These are phyloP conservation scores for Mycena olivaceomarginata DNA, from an alignment of 768 basidiomycete species.

Conservation along the genomic window DNA sequence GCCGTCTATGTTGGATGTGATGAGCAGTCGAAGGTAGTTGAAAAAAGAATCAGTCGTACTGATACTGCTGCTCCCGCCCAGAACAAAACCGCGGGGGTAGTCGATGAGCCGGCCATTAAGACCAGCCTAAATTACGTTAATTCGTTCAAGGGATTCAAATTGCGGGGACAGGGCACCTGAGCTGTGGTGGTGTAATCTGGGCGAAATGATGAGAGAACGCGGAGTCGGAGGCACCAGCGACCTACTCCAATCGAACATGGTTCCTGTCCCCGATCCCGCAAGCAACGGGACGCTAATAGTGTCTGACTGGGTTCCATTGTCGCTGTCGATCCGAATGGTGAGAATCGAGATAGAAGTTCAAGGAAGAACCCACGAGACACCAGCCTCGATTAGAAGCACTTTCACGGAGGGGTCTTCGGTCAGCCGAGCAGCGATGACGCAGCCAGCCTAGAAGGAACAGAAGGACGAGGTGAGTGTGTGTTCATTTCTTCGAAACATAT, in stretches of 20 bases:
- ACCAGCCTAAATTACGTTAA: slow-evolving; percentile 33
- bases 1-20: slow-evolving; percentile 24
- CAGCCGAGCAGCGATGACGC: slow-evolving; percentile 60
- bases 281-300: slow-evolving; percentile 24
- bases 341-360: not conserved
- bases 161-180: not conserved
- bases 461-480: not conserved
- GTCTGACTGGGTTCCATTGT: slow-evolving; percentile 10
- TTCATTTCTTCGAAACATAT: not conserved
- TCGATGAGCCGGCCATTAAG: slow-evolving; percentile 38
- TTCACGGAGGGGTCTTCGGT: slow-evolving; percentile 54
- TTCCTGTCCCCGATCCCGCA: slow-evolving; percentile 13
- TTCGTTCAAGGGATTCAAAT: too few species aligned
- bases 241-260: slow-evolving; percentile 38
- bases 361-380: slow-evolving; percentile 20
- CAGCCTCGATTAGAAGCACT: slow-evolving; percentile 59
- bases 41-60: slow-evolving; percentile 40
- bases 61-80: slow-evolving; percentile 46
- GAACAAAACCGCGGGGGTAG: slow-evolving; percentile 40
- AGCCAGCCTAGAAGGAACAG: slow-evolving; percentile 49
- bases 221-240: not conserved
- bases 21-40: not conserved
- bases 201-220: too few species aligned
- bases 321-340: slow-evolving; percentile 7
- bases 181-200: slow-evolving; percentile 22